Evolutionary conservation across 2,329 filamentous ascomycete genomes (phyloP), one percentile per base, ranked within the genome.

Genomic region (Penicillium glabrum): DNA sequence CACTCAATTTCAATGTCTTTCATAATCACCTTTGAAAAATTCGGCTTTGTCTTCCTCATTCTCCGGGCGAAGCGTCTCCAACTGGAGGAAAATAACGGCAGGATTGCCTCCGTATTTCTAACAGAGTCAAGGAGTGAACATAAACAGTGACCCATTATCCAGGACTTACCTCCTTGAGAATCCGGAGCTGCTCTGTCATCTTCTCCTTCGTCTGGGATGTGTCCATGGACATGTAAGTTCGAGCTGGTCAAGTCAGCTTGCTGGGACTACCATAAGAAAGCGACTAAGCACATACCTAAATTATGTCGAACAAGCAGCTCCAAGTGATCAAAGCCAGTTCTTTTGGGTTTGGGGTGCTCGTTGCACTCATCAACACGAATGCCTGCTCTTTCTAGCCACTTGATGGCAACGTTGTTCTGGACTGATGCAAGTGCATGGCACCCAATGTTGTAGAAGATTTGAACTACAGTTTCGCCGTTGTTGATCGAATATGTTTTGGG

Each of bases 301-400:
- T 79, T 79, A 65, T 95, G 88, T 39, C 88, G 81, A 26, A 92
- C 83, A 21, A 85, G 82, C 11, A 90, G 75, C 33, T 84, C 82
- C 31, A 93, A 79, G 9, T 29, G 11, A 9, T 39, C n/a, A 11
- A 39, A 9, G 53, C 93, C 86, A 24, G 83, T 73, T 24, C 9
- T n/a, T 31, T 16, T 26, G 6, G 14, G 14, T 10, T 45, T 13
- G 5, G 16, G 9, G 14, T 11, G 13, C 14, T 31, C 5, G 33
- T 45, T 43, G 26, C 29, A 24, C 19, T 46, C 13, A 50, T 82
- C 80, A 26, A 93, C 77, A 27, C 86, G 67, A 11, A 85, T 77
- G 48, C 84, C 80, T 3, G 90, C 86, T 61, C 89, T 82, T 54
- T 87, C 82, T 0, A 96, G 76, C 95, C 93, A 98, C 65, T 83